Evolutionary conservation across 805 yeast genomes (phyloP), one percentile per base, ranked within the genome.

Genomic region (Pichia rugopelliculosa): DNA sequence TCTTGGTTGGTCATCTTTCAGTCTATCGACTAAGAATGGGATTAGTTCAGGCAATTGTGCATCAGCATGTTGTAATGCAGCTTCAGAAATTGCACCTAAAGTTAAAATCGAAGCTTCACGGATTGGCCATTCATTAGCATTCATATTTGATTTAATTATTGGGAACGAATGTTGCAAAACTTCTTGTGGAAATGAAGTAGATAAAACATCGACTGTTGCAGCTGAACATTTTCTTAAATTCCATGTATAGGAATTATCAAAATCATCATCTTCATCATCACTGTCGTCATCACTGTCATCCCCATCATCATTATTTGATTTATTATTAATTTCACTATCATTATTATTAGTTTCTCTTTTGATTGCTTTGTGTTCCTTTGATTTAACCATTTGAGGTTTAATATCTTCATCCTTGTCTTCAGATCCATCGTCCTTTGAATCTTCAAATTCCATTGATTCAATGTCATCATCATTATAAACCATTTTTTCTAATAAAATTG

Each of bases 51-150:
- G 95, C 37, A 93, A 69, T 56, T 85, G 85, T 37, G 78, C 79
- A 20, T 80, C 66, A 6, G 89, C 81, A 45, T 77, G 73, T 47
- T 83, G 87, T 41, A 83, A 71, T 55, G 95, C 89, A 54, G 96
- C 95, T 56, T 84, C 90, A 34, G 96, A 87, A 59, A 91, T 82
- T 25, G 98, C 98, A 53, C 99, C 99, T 60, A 93, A 76, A 1
- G 98, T 97, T 41, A 93, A 71, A 24, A 93, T 90, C 1, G 96
- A 82, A 6, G 97, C 93, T 64, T 93, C 99, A 50, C 97, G 77
- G 9, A 86, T 77, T 22, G 86, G 87, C 99, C 99, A 93, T 50
- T 83, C 77, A 4, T 72, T 68, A 3, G 88, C 76, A 9, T 75
- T 75, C 45, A 93, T 79, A 46, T 81, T 77, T 41, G 79, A 80